Evolutionary conservation across 2,329 filamentous ascomycete genomes (phyloP).

Genomic region (Pseudofabraea citricarpa): DNA sequence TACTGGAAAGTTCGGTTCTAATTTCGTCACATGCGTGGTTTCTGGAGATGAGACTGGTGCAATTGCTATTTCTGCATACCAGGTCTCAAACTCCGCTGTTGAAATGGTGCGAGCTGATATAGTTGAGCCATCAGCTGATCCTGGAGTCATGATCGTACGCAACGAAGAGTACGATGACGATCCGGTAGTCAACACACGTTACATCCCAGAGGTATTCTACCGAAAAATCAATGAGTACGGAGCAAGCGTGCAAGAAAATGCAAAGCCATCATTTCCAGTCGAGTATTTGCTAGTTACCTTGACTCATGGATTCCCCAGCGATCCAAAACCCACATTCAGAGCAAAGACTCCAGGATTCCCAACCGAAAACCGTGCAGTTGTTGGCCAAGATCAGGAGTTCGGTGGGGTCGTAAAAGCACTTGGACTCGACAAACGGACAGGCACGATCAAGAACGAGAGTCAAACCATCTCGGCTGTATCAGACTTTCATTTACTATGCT

Average conservation of each 20-base stretch:
- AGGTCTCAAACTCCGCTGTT: slow-evolving; percentile 90
- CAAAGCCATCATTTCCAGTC: slow-evolving; percentile 92
- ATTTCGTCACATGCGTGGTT: slow-evolving; percentile 94
- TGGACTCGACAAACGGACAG: slow-evolving; percentile 53
- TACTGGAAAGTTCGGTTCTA: slow-evolving; percentile 87
- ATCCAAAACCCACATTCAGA: slow-evolving; percentile 71
- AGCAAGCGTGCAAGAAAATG: slow-evolving; percentile 93
- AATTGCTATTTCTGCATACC: slow-evolving; percentile 86
- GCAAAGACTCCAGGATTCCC: slow-evolving; percentile 64
- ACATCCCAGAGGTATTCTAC: slow-evolving; percentile 98
- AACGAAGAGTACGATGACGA: slow-evolving; percentile 82
- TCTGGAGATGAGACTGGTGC: slow-evolving; percentile 88
- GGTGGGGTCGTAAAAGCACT: slow-evolving; percentile 58
- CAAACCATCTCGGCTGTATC: slow-evolving; percentile 67
- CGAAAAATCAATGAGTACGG: slow-evolving; percentile 94
- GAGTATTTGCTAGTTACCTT: slow-evolving; percentile 95
- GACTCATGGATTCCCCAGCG: slow-evolving; percentile 90
- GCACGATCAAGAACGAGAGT: slow-evolving; percentile 52
- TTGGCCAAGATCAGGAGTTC: slow-evolving; percentile 82
- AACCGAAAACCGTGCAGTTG: slow-evolving; percentile 83
- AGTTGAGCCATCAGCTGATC: slow-evolving; percentile 90
- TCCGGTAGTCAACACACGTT: slow-evolving; percentile 65
- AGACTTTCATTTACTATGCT: slow-evolving; percentile 92
- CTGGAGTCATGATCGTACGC: slow-evolving; percentile 88
- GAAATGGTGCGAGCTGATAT: slow-evolving; percentile 97